These are phyloP conservation scores for Paulownia fortunei DNA, from an alignment of 257 asterid genomes.

Conservation along the genomic window DNA sequence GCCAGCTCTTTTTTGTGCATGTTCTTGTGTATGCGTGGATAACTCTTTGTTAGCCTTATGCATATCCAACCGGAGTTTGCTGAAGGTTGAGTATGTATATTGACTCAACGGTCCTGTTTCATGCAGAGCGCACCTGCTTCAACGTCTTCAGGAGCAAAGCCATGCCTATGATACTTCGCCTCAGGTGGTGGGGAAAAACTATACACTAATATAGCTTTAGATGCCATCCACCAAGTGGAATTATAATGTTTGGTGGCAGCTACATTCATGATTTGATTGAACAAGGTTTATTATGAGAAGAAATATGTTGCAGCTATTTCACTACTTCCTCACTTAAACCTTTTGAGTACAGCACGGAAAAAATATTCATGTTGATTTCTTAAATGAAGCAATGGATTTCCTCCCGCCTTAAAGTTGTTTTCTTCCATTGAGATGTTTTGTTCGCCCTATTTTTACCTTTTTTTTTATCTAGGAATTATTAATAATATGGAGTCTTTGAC, in stretches of 20 bases:
- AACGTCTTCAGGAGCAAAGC: constrained; percentile 54
- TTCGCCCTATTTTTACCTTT: no score
- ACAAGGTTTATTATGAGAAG: no score
- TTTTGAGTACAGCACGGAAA: no score
- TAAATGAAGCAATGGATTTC: no score
- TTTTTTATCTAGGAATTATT: no score
- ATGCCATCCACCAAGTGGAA: neutral
- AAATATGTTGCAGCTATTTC: no score
- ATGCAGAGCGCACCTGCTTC: constrained; percentile 79
- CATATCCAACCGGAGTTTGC: neutral
- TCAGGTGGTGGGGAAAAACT: constrained; percentile 12
- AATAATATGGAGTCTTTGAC: no score
- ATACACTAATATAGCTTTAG: neutral
- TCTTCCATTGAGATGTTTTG: no score
- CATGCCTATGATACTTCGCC: constrained; percentile 58
- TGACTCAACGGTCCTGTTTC: neutral
- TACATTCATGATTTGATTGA: neutral
- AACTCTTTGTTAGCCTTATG: neutral
- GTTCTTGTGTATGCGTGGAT: neutral
- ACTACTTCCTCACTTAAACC: no score
- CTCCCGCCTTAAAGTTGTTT: no score
- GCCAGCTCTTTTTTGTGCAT: no score
- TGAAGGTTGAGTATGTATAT: neutral
- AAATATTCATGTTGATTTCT: no score
- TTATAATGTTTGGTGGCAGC: neutral